These are phyloP conservation scores for Monosporascus sp. DNA, from an alignment of 2,329 filamentous ascomycete species.

Conservation along the genomic window DNA sequence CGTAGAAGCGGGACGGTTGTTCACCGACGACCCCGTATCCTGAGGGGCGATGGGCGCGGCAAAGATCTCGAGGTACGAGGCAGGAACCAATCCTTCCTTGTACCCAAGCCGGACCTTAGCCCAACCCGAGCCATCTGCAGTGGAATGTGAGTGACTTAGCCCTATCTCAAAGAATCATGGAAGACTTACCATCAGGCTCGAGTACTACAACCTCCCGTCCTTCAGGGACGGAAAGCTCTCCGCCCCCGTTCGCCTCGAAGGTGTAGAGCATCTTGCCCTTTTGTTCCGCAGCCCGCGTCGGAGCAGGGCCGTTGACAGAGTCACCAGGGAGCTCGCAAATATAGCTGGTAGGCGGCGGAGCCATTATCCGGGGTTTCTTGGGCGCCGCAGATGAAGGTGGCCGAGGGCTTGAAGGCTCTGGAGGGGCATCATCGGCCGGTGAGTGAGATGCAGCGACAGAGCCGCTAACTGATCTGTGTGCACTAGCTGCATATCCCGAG, in stretches of 20 bases:
- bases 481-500: conserved; percentile 80
- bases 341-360: conserved; percentile 81
- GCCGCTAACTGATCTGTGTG: conserved; percentile 69
- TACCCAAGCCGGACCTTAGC: conserved; percentile 72
- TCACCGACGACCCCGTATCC: conserved; percentile 38
- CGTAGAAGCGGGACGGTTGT: conserved; percentile 62
- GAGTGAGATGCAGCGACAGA: conserved; percentile 36
- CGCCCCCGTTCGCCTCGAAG: conserved; percentile 76
- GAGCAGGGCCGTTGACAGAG: conserved; percentile 38
- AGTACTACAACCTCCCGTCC: conserved; percentile 73
- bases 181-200: conserved; percentile 77
- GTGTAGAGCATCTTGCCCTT: conserved; percentile 85
- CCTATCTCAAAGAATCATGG: background rate
- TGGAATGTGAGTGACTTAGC: conserved; percentile 23
- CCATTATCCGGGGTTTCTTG: conserved; percentile 70
- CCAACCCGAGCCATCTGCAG: conserved; percentile 84
- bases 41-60: conserved; percentile 41
- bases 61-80: conserved; percentile 73
- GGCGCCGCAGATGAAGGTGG: conserved; percentile 39
- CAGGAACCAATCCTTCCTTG: conserved; percentile 80
- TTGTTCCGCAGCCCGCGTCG: conserved; percentile 43
- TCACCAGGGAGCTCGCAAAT: conserved; percentile 61
- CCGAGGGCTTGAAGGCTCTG: conserved; percentile 40
- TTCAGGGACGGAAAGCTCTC: conserved; percentile 76
- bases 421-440: conserved; percentile 45